These are phyloP conservation scores for Starmerella vaccinii DNA, from an alignment of 805 yeast species.

Conservation along the genomic window DNA sequence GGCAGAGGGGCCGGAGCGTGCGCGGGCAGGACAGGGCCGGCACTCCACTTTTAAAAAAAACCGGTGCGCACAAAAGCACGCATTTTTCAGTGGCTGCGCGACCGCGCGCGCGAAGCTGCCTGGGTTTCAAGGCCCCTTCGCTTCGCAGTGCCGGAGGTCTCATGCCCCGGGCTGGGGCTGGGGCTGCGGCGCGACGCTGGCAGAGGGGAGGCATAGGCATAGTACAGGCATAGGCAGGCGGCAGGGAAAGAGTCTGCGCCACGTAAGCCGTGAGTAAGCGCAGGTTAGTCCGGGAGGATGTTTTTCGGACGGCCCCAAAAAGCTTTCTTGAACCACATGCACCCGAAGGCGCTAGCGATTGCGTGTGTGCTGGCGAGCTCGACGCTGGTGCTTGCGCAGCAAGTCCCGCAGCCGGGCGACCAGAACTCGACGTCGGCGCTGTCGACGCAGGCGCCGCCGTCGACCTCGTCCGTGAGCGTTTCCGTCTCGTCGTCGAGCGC, in stretches of 20 bases:
- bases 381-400: slow-evolving; percentile 2
- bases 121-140: too few species aligned
- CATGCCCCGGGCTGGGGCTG: too few species aligned
- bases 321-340: neutral
- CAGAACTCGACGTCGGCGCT: neutral
- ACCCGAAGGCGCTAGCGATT: neutral
- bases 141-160: too few species aligned
- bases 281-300: neutral
- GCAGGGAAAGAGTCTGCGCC: neutral
- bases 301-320: neutral
- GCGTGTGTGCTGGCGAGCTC: neutral
- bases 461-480: neutral
- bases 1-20: too few species aligned
- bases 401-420: neutral
- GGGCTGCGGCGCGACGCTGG: too few species aligned
- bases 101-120: too few species aligned
- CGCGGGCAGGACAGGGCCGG: too few species aligned
- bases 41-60: too few species aligned
- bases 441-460: neutral
- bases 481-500: neutral
- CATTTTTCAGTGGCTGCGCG: too few species aligned
- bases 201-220: too few species aligned
- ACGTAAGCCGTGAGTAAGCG: neutral
- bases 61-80: too few species aligned
- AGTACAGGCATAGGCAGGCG: neutral